Base-by-base conservation (phyloP, 2,329 filamentous ascomycete genomes). In the Dendrostoma leiphaemia region DNA sequence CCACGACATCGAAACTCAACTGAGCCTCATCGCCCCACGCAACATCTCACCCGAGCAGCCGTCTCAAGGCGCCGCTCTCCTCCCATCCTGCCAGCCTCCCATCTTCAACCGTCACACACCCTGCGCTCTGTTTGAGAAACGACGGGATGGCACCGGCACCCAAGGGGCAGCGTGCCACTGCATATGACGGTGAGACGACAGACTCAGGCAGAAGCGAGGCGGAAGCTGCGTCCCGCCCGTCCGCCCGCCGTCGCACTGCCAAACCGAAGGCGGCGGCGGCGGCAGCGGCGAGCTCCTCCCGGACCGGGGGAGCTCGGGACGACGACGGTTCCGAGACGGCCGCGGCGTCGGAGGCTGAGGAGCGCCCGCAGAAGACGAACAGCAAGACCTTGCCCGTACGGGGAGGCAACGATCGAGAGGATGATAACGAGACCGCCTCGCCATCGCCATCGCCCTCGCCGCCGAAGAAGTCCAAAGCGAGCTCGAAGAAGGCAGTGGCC, bases 401-500 rank as follows among this genome's bases (percentile, higher is more conserved):
- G 13, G 29, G n/a, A 24, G 31, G 19, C 12, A 17, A n/a, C 9
- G 43, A 31, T 21, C n/a, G n/a, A n/a, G 40, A 46, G 15, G 40
- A 46, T 2, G 49, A 32, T 15, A 12, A 21, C 21, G 29, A 29
- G 24, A 29, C 34, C 12, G 35, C 26, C 17, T 31, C 24, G 12
- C 49, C 49, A 13, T 51, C 49, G 23, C 49, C 38, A 3, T 38
- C 49, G 13, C 38, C 28, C n/a, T n/a, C n/a, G 24, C 3, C 38
- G 26, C 10, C 19, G 83, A 84, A 62, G 81, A 84, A 57, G 65
- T 19, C 15, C 7, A 34, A 38, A 15, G 24, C 32, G 7, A n/a
- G 29, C 31, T 48, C 23, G 12, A 38, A 21, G 17, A 46, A 34
- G 28, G 44, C 19, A 6, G 29, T 34, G 2, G 17, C 12, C 10